phyloP scores from a whole-genome alignment of 2,329 filamentous ascomycete species.

The Xylariaceae sp. region DNA sequence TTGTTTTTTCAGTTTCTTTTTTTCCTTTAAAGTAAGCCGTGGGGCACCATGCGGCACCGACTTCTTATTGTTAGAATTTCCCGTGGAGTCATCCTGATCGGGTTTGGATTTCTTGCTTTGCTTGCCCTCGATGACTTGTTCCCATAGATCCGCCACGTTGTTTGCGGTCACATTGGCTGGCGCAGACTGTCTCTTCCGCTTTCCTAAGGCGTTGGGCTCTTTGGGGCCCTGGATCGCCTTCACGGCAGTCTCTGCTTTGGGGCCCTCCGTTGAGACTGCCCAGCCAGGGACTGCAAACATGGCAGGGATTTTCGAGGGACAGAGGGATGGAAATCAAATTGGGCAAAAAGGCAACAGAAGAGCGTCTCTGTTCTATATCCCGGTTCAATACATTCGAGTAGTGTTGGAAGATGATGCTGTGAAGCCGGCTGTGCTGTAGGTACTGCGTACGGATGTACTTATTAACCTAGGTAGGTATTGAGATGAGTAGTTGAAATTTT shows the following conservation, averaged over 20 bases:
- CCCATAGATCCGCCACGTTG: slow-evolving; percentile 76
- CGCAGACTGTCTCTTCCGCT: slow-evolving; percentile 49
- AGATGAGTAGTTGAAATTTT: too few species aligned
- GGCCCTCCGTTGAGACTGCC: slow-evolving; percentile 68
- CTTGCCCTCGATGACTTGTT: slow-evolving; percentile 71
- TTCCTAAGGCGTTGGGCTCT: slow-evolving; percentile 38
- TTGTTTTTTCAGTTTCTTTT: slow-evolving; percentile 29
- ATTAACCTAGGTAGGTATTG: too few species aligned
- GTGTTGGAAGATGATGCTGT: too few species aligned
- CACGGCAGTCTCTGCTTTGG: slow-evolving; percentile 61
- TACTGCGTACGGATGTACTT: too few species aligned
- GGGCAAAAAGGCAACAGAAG: background rate
- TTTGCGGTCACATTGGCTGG: slow-evolving; percentile 54
- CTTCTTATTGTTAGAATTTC: slow-evolving; percentile 26
- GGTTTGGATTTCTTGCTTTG: slow-evolving; percentile 32
- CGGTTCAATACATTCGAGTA: background rate
- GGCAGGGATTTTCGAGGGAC: background rate
- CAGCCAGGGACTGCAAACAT: slow-evolving; percentile 74
- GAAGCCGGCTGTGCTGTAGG: too few species aligned
- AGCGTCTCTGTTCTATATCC: background rate
- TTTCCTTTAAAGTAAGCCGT: slow-evolving; percentile 28
- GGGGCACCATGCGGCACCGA: slow-evolving; percentile 19
- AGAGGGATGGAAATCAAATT: background rate
- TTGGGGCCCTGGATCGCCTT: slow-evolving; percentile 31
- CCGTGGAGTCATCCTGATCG: slow-evolving; percentile 14